phyloP scores from a whole-genome alignment of 2,329 filamentous ascomycete species.

The Alternaria triticina region DNA sequence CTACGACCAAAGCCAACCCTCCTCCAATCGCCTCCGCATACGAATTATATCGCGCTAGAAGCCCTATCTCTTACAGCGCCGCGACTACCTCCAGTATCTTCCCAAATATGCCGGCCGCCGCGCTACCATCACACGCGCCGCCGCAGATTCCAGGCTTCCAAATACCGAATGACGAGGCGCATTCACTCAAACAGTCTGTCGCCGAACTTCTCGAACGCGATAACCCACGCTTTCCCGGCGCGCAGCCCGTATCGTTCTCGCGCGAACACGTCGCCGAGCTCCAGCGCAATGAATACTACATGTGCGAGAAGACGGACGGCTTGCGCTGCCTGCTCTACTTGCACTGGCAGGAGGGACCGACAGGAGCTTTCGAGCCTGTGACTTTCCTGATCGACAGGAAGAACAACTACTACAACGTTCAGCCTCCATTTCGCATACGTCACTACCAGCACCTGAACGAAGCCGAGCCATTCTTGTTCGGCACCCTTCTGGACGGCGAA shows the following conservation, averaged over 20 bases:
- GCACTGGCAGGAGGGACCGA: slow-evolving; percentile 64
- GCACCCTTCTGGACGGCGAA: slow-evolving; percentile 90
- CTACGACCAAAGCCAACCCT: not conserved
- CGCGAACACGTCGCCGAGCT: slow-evolving; percentile 83
- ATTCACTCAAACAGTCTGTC: slow-evolving; percentile 73
- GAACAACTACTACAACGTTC: slow-evolving; percentile 93
- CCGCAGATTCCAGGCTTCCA: slow-evolving; percentile 45
- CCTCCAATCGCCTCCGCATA: not conserved
- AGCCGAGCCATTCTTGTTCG: slow-evolving; percentile 70
- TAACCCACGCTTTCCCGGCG: slow-evolving; percentile 77
- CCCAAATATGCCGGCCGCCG: slow-evolving; percentile 26
- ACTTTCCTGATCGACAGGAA: slow-evolving; percentile 97
- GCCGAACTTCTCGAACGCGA: slow-evolving; percentile 75
- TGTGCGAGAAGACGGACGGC: slow-evolving; percentile 98
- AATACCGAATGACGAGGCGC: slow-evolving; percentile 28
- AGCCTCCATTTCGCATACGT: slow-evolving; percentile 79
- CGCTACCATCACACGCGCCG: slow-evolving; percentile 24
- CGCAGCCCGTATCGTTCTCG: slow-evolving; percentile 93
- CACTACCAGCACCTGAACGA: slow-evolving; percentile 65
- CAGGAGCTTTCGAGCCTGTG: slow-evolving; percentile 47
- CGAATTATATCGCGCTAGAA: not conserved
- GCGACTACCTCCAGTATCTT: not conserved
- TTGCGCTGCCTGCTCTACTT: slow-evolving; percentile 95
- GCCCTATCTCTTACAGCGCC: not conserved
- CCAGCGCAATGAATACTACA: slow-evolving; percentile 85